Percentiles rank a stretch among this genome's conserved stretches.
Evolutionary conservation across 306 rosid species (phyloP).

Genomic region (Gynostemma pentaphyllum): DNA sequence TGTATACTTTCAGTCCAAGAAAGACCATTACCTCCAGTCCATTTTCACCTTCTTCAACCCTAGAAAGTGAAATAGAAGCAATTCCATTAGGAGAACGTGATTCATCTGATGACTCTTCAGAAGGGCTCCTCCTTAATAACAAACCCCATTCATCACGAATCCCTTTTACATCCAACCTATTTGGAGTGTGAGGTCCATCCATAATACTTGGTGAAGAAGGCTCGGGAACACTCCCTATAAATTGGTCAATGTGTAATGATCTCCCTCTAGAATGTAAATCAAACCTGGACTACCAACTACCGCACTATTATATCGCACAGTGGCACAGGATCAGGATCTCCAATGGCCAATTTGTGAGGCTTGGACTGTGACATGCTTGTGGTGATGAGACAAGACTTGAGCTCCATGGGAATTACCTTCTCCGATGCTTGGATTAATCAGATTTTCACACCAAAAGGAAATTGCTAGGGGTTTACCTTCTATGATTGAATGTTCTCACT

Average conservation of each 20-base stretch:
- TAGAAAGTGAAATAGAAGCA: constrained; percentile 16
- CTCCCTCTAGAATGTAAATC: constrained; percentile 32
- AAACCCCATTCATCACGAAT: constrained; percentile 16
- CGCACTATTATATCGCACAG: constrained; percentile 2
- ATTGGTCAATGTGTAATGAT: constrained; percentile 20
- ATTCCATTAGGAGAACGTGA: constrained; percentile 29
- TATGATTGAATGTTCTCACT: no score
- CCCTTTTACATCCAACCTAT: constrained; percentile 7
- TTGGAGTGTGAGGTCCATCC: constrained; percentile 15
- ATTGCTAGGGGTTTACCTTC: no score
- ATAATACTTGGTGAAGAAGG: constrained; percentile 29
- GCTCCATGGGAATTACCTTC: constrained; percentile 22
- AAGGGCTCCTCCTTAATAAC: constrained; percentile 27
- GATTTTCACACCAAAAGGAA: no score
- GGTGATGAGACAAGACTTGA: constrained; percentile 18
- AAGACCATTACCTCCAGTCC: constrained; percentile 15
- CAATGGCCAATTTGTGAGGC: constrained; percentile 12
- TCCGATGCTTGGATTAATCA: constrained; percentile 36
- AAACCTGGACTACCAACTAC: constrained; percentile 25
- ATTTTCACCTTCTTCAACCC: constrained; percentile 24
- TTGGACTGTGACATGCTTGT: constrained; percentile 21
- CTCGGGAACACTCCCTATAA: constrained; percentile 16
- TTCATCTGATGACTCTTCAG: constrained; percentile 18
- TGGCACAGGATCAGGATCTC: constrained; percentile 31
- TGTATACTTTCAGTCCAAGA: background rate